Percentiles rank a stretch among this genome's conserved stretches.
Evolutionary conservation across 225 moss, liverwort and hornwort species (phyloP).

Genomic region (Straminergon stramineum): DNA sequence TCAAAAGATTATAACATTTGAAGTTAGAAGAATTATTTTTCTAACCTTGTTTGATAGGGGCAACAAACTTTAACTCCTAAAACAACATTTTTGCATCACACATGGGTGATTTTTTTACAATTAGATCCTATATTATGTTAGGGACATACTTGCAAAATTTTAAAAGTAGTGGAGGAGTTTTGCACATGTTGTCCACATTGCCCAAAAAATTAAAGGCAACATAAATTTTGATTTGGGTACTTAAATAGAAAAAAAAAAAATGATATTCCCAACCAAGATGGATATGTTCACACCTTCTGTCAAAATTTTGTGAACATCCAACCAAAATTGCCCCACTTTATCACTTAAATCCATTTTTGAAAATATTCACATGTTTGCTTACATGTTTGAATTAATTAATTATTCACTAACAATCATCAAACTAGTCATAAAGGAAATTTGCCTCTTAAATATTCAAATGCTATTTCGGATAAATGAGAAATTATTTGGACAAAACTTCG

Average conservation of each 20-base stretch:
- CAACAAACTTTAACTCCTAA: too few species aligned
- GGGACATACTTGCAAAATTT: too few species aligned
- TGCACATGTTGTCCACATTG: too few species aligned
- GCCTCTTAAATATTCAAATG: background rate
- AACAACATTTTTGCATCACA: too few species aligned
- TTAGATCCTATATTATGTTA: too few species aligned
- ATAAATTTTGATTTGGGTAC: too few species aligned
- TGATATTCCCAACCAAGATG: accelerated
- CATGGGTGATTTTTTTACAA: accelerated
- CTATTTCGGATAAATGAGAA: background rate
- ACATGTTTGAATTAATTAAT: background rate
- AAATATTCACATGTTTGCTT: background rate
- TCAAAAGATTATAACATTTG: too few species aligned
- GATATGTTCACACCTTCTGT: too few species aligned
- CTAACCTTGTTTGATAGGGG: accelerated
- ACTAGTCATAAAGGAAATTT: background rate
- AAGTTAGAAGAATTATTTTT: too few species aligned
- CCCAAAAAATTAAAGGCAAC: accelerated
- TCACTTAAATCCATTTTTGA: background rate
- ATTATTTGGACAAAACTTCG: background rate
- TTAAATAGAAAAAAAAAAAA: too few species aligned
- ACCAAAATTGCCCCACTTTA: too few species aligned
- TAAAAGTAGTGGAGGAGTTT: accelerated
- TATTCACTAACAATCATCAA: background rate
- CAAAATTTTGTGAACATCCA: too few species aligned